phyloP scores from a whole-genome alignment of 202 grass and related monocot species.

The Digitaria exilis region DNA sequence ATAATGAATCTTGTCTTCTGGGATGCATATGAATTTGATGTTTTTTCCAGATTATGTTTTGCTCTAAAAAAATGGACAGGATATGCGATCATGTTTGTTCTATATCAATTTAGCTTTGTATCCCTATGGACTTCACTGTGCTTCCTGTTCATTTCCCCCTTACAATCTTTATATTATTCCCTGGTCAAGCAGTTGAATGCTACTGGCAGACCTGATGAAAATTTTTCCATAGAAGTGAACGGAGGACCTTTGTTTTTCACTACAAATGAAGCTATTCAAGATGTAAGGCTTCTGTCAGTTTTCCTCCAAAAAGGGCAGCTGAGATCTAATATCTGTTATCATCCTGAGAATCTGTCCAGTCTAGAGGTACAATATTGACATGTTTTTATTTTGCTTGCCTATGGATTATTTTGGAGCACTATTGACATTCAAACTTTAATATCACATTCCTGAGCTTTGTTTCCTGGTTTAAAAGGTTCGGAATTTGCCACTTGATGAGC shows the following conservation, averaged over 20 bases:
- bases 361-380: conserved; percentile 75
- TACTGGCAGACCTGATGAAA: conserved; percentile 94
- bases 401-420: conserved; percentile 32
- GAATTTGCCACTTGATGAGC: conserved; percentile 95
- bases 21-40: conserved; percentile 24
- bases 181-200: conserved; percentile 78
- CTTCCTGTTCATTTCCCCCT: conserved; percentile 34
- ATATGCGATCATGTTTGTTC: conserved; percentile 18
- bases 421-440: conserved; percentile 16
- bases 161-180: conserved; percentile 45
- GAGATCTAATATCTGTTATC: conserved; percentile 88
- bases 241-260: conserved; percentile 75
- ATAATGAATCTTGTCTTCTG: background rate
- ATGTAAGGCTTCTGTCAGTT: conserved; percentile 69
- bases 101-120: conserved; percentile 24
- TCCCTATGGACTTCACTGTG: conserved; percentile 15
- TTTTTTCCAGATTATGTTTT: conserved; percentile 20
- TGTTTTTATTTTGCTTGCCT: conserved; percentile 36
- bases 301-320: conserved; percentile 98
- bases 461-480: conserved; percentile 71
- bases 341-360: conserved; percentile 79
- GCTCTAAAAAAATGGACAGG: background rate
- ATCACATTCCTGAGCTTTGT: conserved; percentile 37
- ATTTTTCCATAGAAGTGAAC: conserved; percentile 76
- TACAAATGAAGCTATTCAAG: conserved; percentile 59